Evolutionary conservation across 768 basidiomycete genomes (phyloP).

Genomic region (Epithele typhae): DNA sequence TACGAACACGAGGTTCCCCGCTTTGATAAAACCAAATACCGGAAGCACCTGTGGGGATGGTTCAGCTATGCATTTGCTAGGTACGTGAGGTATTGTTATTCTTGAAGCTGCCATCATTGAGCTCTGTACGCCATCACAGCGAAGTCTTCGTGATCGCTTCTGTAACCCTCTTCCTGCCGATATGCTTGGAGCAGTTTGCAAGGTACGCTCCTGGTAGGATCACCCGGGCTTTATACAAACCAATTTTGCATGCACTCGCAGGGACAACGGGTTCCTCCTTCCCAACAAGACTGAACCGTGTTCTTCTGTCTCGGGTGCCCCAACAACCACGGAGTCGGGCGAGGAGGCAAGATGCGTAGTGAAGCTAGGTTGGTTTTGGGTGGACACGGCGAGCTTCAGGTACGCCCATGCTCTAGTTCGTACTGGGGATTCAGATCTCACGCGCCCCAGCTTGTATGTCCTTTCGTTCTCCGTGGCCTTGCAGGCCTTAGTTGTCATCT

Average conservation of each 20-base stretch:
- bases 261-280: constrained; percentile 79
- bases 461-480: constrained; percentile 86
- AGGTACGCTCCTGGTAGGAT: constrained; percentile 10
- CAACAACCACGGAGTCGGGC: constrained; percentile 18
- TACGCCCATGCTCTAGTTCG: constrained; percentile 27
- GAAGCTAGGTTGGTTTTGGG: constrained; percentile 77
- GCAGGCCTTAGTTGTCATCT: constrained; percentile 92
- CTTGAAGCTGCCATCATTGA: not conserved
- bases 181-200: constrained; percentile 85
- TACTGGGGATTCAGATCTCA: not conserved
- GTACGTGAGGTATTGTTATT: constrained; percentile 34
- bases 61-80: constrained; percentile 84
- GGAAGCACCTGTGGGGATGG: constrained; percentile 60
- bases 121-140: constrained; percentile 30
- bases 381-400: constrained; percentile 93
- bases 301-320: constrained; percentile 13
- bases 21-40: constrained; percentile 20
- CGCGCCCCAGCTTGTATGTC: constrained; percentile 63
- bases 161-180: constrained; percentile 76
- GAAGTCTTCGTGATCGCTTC: constrained; percentile 82
- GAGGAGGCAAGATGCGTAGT: constrained; percentile 65
- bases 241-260: not conserved
- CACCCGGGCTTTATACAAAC: too few species aligned
- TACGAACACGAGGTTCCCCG: constrained; percentile 1
- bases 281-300: constrained; percentile 70